A percentile compares a stretch with the other conserved stretches of the same genome.
phyloP scores from a whole-genome alignment of 441 rosid species.

The Aquilaria agallochum region DNA sequence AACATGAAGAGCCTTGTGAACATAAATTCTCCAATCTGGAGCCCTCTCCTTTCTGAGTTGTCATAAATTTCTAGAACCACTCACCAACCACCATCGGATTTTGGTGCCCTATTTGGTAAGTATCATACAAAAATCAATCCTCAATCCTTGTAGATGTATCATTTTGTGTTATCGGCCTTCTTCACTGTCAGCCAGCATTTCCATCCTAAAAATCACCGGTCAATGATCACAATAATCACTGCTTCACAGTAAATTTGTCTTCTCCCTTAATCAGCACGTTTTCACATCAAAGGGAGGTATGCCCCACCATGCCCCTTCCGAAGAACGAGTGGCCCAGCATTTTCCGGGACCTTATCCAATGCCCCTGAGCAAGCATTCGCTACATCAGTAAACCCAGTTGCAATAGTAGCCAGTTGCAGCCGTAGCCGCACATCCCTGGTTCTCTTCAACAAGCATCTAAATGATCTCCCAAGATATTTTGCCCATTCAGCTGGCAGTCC shows the following conservation, averaged over 20 bases:
- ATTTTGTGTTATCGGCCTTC: not conserved
- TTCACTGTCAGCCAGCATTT: not conserved
- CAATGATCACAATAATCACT: slow-evolving; percentile 2
- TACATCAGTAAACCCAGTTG: slow-evolving; percentile 83
- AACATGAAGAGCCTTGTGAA: not conserved
- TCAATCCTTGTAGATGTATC: too few relatives aligned
- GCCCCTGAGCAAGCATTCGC: slow-evolving; percentile 53
- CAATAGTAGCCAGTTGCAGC: slow-evolving; percentile 71
- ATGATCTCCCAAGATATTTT: slow-evolving; percentile 82
- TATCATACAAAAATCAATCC: too few relatives aligned
- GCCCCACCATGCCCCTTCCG: slow-evolving; percentile 98
- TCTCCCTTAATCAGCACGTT: not conserved
- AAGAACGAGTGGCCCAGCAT: slow-evolving; percentile 71
- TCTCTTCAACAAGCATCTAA: slow-evolving; percentile 85
- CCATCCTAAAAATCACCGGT: slow-evolving; percentile 6
- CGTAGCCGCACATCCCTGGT: slow-evolving; percentile 79
- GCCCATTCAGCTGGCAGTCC: slow-evolving; percentile 99
- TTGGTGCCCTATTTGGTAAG: too few relatives aligned
- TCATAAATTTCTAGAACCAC: too few relatives aligned
- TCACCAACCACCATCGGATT: too few relatives aligned
- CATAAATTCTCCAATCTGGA: too few relatives aligned
- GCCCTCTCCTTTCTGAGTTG: too few relatives aligned
- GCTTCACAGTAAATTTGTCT: slow-evolving; percentile 1
- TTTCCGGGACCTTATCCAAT: slow-evolving; percentile 81
- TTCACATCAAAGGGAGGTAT: slow-evolving; percentile 91